Evolutionary conservation across 2,329 filamentous ascomycete species (phyloP).

Genomic region (Curvularia lunata): DNA sequence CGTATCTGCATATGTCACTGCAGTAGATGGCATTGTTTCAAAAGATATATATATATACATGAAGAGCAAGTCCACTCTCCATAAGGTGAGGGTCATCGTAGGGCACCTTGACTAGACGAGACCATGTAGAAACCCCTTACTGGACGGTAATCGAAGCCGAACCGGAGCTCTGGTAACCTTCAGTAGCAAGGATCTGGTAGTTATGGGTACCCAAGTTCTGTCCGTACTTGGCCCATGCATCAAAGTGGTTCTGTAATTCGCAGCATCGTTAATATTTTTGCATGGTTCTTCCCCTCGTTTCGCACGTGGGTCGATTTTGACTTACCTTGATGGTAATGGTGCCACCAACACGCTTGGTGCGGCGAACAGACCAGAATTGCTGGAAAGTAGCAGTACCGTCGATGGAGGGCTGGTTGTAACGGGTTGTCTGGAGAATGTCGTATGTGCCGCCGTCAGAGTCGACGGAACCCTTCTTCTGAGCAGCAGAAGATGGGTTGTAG

Average conservation of each 20-base stretch:
- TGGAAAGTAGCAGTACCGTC: constrained; percentile 62
- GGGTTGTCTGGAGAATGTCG: constrained; percentile 58
- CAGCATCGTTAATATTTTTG: background rate
- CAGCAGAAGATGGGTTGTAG: constrained; percentile 57
- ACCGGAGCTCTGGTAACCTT: constrained; percentile 61
- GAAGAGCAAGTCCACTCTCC: background rate
- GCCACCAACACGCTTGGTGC: constrained; percentile 58
- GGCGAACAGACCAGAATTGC: constrained; percentile 62
- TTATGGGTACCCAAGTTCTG: constrained; percentile 58
- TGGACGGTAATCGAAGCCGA: constrained; percentile 57
- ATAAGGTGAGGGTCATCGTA: background rate
- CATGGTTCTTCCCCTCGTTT: background rate
- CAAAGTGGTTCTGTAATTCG: constrained; percentile 56
- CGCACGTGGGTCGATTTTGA: constrained; percentile 13
- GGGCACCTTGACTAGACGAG: background rate
- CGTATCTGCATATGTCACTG: background rate
- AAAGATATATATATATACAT: constrained; percentile 6
- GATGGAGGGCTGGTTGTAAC: constrained; percentile 60
- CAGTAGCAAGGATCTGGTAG: constrained; percentile 63
- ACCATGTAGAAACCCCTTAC: background rate
- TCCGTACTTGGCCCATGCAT: constrained; percentile 59
- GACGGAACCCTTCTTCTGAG: constrained; percentile 58
- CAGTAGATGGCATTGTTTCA: background rate
- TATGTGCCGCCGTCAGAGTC: constrained; percentile 61
- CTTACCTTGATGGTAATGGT: constrained; percentile 53